Evolutionary conservation across 169 alveolate genomes (phyloP), one percentile per base, ranked within the genome.

Genomic region (Plasmodium yoelii): DNA sequence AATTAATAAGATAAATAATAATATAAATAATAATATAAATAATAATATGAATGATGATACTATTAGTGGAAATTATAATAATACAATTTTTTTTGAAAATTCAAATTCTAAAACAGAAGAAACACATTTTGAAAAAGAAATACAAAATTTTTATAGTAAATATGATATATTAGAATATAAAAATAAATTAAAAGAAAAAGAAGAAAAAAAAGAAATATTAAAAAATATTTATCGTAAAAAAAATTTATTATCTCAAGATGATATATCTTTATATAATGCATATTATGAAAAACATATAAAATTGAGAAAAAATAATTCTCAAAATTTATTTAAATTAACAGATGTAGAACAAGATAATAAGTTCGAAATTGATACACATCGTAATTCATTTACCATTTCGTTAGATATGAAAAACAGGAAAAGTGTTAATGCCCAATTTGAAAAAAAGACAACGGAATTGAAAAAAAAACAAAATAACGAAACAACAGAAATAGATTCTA

Each of bases 211-310:
- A 56, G 84, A 80, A 34, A 80, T 80, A 53, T 65, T 65, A 59
- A 80, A 51, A 39, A 18, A 18, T 46, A 80, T 80, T 80, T 80
- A 80, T 80, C 44, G 59, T 34, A 80, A 80, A 57, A 80, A 80
- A 80, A 80, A 80, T 15, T 26, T 67, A 1, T 26, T 80, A 8
- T 39, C 90, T 28, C 42, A 55, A 4, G 90, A 80, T 0, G 90
- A 80, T 24, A 80, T 80, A 44, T 42, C 90, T 6, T 60, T 67
- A 5, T 80, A 80, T 56, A 59, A 80, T 53, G 22, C 22, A 2
- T 80, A 80, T 59, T 80, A 80, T 67, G 82, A 80, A 46, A 64
- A 65, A 15, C 53, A 69, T 67, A 67, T 80, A 51, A 80, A 80
- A 19, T 22, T 64, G 2, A 51, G 46, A 15, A 24, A 44, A 2